Evolutionary conservation across 164 flowering plant species (phyloP).

Genomic region (Liquidambar formosana): DNA sequence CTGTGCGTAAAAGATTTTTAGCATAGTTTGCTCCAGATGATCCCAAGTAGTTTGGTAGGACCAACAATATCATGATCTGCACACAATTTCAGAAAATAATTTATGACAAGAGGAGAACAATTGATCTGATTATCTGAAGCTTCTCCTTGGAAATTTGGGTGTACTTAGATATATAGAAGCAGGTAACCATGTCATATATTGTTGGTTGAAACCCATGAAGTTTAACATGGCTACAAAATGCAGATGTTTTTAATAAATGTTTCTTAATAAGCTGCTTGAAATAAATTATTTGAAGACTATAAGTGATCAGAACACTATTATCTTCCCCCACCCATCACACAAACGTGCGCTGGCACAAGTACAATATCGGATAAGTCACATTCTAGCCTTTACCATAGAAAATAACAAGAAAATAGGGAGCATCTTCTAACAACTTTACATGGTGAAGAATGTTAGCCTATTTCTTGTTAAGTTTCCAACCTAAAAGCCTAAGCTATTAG

Average conservation of each 20-base stretch:
- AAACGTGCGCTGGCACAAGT: neutral
- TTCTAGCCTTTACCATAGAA: neutral
- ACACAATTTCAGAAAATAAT: constrained; percentile 6
- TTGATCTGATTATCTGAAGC: neutral
- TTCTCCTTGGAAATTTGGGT: neutral
- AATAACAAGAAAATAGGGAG: neutral
- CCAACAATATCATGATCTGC: constrained; percentile 60
- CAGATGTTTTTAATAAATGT: neutral
- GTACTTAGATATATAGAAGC: neutral
- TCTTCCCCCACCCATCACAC: neutral
- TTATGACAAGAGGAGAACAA: neutral
- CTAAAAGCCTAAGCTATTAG: no score
- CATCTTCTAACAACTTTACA: neutral
- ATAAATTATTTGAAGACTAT: neutral
- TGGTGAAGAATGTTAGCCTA: neutral
- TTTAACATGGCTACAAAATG: neutral
- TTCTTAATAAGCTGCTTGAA: neutral
- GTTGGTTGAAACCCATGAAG: neutral
- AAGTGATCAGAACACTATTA: no score
- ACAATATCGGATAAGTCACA: neutral
- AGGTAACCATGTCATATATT: neutral
- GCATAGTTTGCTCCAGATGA: constrained; percentile 77
- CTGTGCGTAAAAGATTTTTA: constrained; percentile 74
- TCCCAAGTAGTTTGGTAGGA: constrained; percentile 50
- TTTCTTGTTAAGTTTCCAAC: no score